phyloP scores from a whole-genome alignment of 371 early-diverging fungal species.

The Funneliformis caledonium region DNA sequence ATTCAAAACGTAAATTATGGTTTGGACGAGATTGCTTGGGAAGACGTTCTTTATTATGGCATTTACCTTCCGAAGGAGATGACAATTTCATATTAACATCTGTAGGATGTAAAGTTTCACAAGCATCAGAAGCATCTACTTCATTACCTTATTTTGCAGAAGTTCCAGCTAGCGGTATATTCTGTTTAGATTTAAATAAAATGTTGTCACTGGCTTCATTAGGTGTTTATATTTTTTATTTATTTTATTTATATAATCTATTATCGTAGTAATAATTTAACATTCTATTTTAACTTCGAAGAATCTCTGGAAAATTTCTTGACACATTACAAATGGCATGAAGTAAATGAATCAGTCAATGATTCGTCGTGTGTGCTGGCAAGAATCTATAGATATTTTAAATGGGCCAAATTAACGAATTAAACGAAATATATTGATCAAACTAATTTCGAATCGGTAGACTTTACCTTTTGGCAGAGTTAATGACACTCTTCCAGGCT shows the following conservation, averaged over 20 bases:
- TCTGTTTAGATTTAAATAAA: constrained; percentile 54
- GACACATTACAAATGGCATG: constrained; percentile 48
- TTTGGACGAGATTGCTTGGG: constrained; percentile 87
- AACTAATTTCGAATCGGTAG: constrained; percentile 13
- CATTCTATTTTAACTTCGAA: not conserved
- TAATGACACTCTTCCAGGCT: constrained; percentile 51
- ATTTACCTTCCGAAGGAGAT: constrained; percentile 42
- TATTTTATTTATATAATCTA: not conserved
- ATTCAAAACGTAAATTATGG: constrained; percentile 58
- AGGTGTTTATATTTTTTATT: not conserved
- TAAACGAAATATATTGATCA: not conserved
- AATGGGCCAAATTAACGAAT: not conserved
- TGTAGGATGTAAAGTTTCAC: constrained; percentile 47
- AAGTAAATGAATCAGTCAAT: constrained; percentile 21
- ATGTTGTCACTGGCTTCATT: not conserved
- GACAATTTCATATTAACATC: constrained; percentile 60
- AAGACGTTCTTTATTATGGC: constrained; percentile 78
- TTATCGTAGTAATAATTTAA: not conserved
- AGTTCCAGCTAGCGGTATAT: constrained; percentile 75
- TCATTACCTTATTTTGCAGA: constrained; percentile 60
- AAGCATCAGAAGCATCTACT: constrained; percentile 21
- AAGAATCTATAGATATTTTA: not conserved
- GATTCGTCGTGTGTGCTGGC: constrained; percentile 36
- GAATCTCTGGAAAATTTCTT: constrained; percentile 30
- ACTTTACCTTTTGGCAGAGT: constrained; percentile 57